These are phyloP conservation scores for Chlamydomonas reinhardtii DNA, from an alignment of 163 green algal species.

Conservation along the genomic window DNA sequence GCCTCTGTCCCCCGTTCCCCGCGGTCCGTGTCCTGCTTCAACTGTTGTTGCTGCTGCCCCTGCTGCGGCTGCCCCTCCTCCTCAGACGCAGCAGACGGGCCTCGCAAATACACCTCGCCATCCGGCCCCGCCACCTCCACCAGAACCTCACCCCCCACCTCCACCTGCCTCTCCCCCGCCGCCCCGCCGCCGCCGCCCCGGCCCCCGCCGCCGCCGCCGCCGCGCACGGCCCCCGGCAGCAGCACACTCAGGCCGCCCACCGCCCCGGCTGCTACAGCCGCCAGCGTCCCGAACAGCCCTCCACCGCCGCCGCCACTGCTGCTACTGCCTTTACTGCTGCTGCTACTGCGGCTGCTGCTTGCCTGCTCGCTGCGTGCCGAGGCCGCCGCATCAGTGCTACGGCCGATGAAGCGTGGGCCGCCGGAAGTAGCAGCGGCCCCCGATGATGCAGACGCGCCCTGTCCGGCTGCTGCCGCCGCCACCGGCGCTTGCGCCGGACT, in stretches of 20 bases:
- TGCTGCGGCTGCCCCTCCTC: not conserved
- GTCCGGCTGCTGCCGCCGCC: too few relatives aligned
- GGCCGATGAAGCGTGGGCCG: not conserved
- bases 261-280: constrained; percentile 18
- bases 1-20: not conserved
- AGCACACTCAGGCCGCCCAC: constrained; percentile 20
- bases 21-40: too few relatives aligned
- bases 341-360: not conserved
- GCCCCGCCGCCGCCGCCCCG: not conserved
- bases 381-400: not conserved
- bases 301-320: not conserved
- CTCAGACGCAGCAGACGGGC: not conserved
- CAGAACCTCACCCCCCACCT: constrained; percentile 18
- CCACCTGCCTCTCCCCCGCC: not conserved
- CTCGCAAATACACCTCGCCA: constrained; percentile 34
- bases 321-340: not conserved
- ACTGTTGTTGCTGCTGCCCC: not conserved
- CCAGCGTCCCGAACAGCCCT: constrained; percentile 14
- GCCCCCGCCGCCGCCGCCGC: not conserved
- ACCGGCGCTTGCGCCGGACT: too few relatives aligned
- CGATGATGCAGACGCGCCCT: too few relatives aligned
- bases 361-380: too few relatives aligned
- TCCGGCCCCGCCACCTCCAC: constrained; percentile 20
- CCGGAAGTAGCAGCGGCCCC: too few relatives aligned
- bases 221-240: constrained; percentile 8